A percentile compares a stretch with the other conserved stretches of the same genome.
Evolutionary conservation across 768 basidiomycete genomes (phyloP).

Genomic region (Lactarius sanguifluus): DNA sequence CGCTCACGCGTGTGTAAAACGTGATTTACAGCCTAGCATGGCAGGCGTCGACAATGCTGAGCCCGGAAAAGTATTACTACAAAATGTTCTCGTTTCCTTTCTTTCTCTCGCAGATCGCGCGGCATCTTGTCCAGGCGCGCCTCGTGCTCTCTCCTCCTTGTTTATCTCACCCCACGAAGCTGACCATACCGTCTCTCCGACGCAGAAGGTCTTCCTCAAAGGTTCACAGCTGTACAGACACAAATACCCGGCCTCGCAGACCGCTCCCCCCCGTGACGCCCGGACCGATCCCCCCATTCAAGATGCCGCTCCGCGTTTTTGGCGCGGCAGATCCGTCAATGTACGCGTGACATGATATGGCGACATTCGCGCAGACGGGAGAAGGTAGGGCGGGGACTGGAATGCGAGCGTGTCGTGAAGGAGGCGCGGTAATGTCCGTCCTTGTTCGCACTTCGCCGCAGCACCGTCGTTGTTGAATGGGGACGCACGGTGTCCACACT

Average conservation of each 20-base stretch:
- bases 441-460: too few species aligned
- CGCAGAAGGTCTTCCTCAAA: slow-evolving; percentile 85
- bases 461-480: too few species aligned
- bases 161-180: slow-evolving; percentile 14
- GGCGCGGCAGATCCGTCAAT: too few species aligned
- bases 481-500: too few species aligned
- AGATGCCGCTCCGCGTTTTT: too few species aligned
- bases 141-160: neutral
- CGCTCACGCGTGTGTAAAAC: slow-evolving; percentile 90
- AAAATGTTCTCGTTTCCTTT: slow-evolving; percentile 75
- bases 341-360: too few species aligned
- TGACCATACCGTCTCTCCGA: slow-evolving; percentile 42
- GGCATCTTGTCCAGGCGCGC: slow-evolving; percentile 69
- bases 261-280: too few species aligned
- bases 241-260: slow-evolving; percentile 49
- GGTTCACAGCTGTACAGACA: slow-evolving; percentile 35
- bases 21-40: slow-evolving; percentile 37
- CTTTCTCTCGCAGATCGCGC: slow-evolving; percentile 55
- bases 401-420: slow-evolving; percentile 33
- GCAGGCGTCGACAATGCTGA: slow-evolving; percentile 79
- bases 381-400: too few species aligned
- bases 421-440: neutral
- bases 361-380: too few species aligned
- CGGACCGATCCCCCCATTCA: too few species aligned
- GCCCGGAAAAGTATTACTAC: slow-evolving; percentile 54